Evolutionary conservation across 2,329 filamentous ascomycete genomes (phyloP).

Genomic region (Chrysoporthe puriensis): DNA sequence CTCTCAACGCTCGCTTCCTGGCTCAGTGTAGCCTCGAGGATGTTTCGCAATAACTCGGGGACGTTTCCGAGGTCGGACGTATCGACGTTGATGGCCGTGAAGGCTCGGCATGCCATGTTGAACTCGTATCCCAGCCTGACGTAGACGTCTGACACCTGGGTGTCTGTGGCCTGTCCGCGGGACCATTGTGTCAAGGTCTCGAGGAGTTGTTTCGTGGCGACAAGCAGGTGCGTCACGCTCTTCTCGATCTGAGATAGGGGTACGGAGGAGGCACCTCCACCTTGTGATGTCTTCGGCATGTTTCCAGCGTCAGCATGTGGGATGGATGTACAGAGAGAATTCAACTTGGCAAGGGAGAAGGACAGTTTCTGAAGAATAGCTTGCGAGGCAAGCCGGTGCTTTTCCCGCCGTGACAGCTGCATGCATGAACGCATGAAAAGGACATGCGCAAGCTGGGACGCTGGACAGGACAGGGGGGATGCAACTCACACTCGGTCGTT

Average conservation of each 20-base stretch:
- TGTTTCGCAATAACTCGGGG: slow-evolving; percentile 84
- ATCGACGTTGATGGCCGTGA: slow-evolving; percentile 95
- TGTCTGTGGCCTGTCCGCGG: slow-evolving; percentile 85
- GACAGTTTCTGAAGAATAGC: no score
- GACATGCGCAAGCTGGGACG: slow-evolving; percentile 20
- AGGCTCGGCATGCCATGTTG: slow-evolving; percentile 97
- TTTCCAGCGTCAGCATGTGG: slow-evolving; percentile 35
- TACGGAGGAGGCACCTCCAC: slow-evolving; percentile 59
- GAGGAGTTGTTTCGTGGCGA: slow-evolving; percentile 95
- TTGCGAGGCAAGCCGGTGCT: not conserved
- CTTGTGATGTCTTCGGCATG: slow-evolving; percentile 45
- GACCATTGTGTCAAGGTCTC: slow-evolving; percentile 99
- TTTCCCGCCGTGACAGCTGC: slow-evolving; percentile 1
- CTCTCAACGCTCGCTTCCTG: slow-evolving; percentile 95
- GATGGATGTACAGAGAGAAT: not conserved
- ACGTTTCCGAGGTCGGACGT: slow-evolving; percentile 93
- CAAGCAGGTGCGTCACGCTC: slow-evolving; percentile 95
- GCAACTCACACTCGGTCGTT: slow-evolving; percentile 61
- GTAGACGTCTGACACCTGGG: slow-evolving; percentile 96
- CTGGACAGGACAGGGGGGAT: slow-evolving; percentile 11
- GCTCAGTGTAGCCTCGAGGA: slow-evolving; percentile 93
- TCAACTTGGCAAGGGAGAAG: not conserved
- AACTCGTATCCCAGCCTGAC: slow-evolving; percentile 98
- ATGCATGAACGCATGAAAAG: slow-evolving; percentile 24
- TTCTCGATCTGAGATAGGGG: slow-evolving; percentile 96